Evolutionary conservation across 805 yeast genomes (phyloP).

Genomic region (Metschnikowia vanudenii): DNA sequence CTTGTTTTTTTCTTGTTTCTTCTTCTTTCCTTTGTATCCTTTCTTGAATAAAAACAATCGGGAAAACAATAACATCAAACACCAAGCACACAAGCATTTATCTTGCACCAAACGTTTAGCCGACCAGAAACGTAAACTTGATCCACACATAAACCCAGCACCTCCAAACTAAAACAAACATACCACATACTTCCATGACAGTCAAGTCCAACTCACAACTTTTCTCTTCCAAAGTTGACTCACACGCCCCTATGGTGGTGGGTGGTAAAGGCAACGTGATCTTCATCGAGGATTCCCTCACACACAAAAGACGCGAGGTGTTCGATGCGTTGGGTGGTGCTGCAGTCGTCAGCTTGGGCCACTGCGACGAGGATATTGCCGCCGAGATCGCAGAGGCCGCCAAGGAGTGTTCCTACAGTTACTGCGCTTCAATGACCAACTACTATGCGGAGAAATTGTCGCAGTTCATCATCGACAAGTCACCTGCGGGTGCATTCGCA

Average conservation of each 20-base stretch:
- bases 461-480: constrained; percentile 16
- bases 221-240: constrained; percentile 17
- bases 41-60: too few relatives aligned
- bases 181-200: constrained; percentile 9
- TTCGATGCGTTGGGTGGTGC: constrained; percentile 21
- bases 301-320: constrained; percentile 12
- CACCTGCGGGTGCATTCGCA: constrained; percentile 17
- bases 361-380: constrained; percentile 17
- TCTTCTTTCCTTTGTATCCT: too few relatives aligned
- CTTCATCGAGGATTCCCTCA: constrained; percentile 15
- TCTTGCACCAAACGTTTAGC: too few relatives aligned
- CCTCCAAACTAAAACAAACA: too few relatives aligned
- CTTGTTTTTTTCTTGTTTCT: too few relatives aligned
- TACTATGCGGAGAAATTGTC: constrained; percentile 17
- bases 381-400: constrained; percentile 18
- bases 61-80: too few relatives aligned
- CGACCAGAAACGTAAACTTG: too few relatives aligned
- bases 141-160: too few relatives aligned
- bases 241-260: constrained; percentile 19
- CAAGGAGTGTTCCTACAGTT: constrained; percentile 14
- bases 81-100: too few relatives aligned
- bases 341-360: constrained; percentile 20
- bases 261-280: constrained; percentile 17
- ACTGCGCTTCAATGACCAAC: constrained; percentile 18
- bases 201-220: constrained; percentile 14